Conservation (phyloP, 306 rosid species). For the Betula pendula region DNA sequence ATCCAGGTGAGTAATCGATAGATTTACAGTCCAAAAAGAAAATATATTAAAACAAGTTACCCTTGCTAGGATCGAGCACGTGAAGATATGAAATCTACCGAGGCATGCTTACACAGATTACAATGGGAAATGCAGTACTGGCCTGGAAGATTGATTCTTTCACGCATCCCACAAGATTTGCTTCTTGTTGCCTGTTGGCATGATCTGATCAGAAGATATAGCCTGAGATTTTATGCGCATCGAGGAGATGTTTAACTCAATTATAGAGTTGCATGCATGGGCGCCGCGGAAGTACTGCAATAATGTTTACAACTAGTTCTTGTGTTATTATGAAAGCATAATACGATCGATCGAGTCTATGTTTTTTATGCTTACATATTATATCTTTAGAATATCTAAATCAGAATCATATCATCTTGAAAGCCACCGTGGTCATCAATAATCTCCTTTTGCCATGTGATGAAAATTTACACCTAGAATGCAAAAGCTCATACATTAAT, state of each 20-base stretch:
- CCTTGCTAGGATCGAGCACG: background rate
- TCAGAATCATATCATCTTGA: background rate
- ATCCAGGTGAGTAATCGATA: background rate
- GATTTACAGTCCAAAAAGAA: background rate
- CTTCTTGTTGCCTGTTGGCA: slow-evolving; percentile 40
- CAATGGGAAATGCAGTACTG: slow-evolving; percentile 17
- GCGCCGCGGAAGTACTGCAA: background rate
- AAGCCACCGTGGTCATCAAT: background rate
- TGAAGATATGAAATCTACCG: background rate
- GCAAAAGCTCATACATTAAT: background rate
- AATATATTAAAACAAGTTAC: background rate
- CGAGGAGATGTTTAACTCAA: background rate
- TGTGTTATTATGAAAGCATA: background rate
- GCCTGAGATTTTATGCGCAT: slow-evolving; percentile 41
- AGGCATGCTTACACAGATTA: background rate
- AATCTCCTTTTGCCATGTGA: background rate
- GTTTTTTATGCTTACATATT: background rate
- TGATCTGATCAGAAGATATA: slow-evolving; percentile 16
- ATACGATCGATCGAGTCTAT: background rate
- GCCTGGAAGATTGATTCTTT: slow-evolving; percentile 46
- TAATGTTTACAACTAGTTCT: background rate
- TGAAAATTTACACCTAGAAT: background rate
- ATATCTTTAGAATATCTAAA: background rate
- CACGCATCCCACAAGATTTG: slow-evolving; percentile 59
- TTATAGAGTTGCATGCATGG: background rate